phyloP scores from a whole-genome alignment of 768 basidiomycete species.

The Tylopilus sp. region DNA sequence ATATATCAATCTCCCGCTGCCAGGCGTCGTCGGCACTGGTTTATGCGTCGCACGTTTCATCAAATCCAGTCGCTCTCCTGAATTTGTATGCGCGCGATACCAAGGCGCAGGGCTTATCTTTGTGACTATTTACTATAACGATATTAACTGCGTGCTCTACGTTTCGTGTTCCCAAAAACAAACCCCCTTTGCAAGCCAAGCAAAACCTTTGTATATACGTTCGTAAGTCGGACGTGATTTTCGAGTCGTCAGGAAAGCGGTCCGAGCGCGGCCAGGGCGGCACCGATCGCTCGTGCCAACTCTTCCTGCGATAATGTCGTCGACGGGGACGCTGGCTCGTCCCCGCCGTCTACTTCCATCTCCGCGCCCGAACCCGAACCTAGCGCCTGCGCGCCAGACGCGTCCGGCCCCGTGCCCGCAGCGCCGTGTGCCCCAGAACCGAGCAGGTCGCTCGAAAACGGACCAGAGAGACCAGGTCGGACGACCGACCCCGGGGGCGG shows the following conservation, averaged over 20 bases:
- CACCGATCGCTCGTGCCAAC: constrained; percentile 21
- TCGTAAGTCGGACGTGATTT: background rate
- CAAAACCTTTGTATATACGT: background rate
- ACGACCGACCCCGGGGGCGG: background rate
- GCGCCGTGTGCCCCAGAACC: background rate
- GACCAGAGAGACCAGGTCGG: background rate
- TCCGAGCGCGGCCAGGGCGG: constrained; percentile 19
- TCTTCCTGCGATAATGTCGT: constrained; percentile 20
- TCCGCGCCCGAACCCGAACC: background rate
- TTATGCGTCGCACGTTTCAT: too few relatives aligned
- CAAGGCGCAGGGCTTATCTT: too few relatives aligned
- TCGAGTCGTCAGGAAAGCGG: background rate
- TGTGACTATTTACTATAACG: too few relatives aligned
- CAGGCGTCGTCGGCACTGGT: too few relatives aligned
- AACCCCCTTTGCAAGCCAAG: too few relatives aligned
- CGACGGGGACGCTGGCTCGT: background rate
- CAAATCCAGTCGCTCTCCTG: too few relatives aligned
- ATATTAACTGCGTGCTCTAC: too few relatives aligned
- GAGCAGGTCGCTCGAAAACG: background rate
- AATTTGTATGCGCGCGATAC: too few relatives aligned
- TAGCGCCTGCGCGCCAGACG: background rate
- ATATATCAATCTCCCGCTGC: too few relatives aligned
- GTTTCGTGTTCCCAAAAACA: too few relatives aligned
- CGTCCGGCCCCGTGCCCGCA: background rate
- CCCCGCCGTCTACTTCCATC: background rate